These are phyloP conservation scores for Cenchrus fungigraminus DNA, from an alignment of 176 grass and related monocot species.

Conservation along the genomic window DNA sequence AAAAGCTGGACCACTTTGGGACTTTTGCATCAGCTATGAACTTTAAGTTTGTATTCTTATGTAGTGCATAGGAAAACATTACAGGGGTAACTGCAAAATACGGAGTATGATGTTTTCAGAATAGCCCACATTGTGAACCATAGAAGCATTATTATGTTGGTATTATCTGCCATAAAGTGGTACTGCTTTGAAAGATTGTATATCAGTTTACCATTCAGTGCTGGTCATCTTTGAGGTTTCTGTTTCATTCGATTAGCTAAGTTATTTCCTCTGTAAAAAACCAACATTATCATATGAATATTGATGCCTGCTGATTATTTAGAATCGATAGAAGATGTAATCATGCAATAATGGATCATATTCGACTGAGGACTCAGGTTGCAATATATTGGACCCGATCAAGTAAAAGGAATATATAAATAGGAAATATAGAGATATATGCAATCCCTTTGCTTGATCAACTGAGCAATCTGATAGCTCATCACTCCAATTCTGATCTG, in stretches of 20 bases:
- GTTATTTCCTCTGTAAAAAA: not conserved
- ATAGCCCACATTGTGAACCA: slow-evolving; percentile 6
- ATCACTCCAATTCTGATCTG: not conserved
- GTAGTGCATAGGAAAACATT: slow-evolving; percentile 6
- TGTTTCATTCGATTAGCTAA: slow-evolving; percentile 8
- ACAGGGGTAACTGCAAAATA: slow-evolving; percentile 1
- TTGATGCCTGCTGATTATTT: not conserved
- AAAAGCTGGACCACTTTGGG: not conserved
- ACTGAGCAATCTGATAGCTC: not conserved
- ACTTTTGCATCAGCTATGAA: slow-evolving; percentile 10
- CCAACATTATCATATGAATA: not conserved
- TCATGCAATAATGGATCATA: too few relatives aligned
- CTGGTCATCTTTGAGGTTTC: not conserved
- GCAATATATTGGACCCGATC: too few relatives aligned
- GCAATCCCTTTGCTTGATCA: not conserved
- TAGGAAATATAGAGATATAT: not conserved
- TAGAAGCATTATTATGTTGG: slow-evolving; percentile 4
- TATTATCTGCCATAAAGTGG: slow-evolving; percentile 10
- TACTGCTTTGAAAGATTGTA: not conserved
- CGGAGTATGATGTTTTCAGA: not conserved
- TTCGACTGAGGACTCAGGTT: too few relatives aligned
- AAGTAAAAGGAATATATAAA: not conserved
- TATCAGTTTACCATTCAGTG: not conserved
- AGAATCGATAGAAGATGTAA: not conserved
- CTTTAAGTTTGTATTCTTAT: slow-evolving; percentile 9